Evolutionary conservation across 2,329 filamentous ascomycete genomes (phyloP).

Genomic region (Nannizzia gypsea): DNA sequence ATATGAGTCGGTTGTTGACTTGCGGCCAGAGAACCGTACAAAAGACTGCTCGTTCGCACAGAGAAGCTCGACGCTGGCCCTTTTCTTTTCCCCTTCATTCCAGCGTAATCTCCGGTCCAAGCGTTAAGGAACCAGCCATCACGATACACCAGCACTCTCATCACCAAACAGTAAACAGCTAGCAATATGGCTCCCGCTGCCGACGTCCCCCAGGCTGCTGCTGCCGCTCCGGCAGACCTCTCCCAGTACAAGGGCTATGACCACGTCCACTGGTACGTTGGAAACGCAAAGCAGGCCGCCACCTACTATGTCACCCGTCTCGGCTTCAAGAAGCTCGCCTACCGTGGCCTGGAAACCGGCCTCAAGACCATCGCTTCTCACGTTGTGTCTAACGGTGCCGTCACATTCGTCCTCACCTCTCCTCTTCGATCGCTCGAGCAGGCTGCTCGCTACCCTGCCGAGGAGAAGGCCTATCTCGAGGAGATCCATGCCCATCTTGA

Average conservation of each 20-base stretch:
- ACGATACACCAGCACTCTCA: neutral
- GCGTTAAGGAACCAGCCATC: neutral
- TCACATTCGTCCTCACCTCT: constrained; percentile 35
- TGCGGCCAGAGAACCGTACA: neutral
- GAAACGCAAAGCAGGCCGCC: constrained; percentile 91
- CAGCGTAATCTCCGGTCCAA: neutral
- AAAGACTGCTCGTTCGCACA: neutral
- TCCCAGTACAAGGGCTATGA: constrained; percentile 64
- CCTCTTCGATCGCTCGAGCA: constrained; percentile 51
- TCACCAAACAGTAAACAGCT: neutral
- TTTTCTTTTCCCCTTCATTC: neutral
- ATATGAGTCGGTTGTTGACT: neutral
- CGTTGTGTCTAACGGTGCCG: constrained; percentile 42
- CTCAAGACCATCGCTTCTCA: constrained; percentile 71
- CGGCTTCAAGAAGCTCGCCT: constrained; percentile 72
- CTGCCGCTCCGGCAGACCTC: constrained; percentile 17
- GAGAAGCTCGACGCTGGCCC: neutral
- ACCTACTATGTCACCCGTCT: constrained; percentile 79
- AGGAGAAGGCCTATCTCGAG: constrained; percentile 53
- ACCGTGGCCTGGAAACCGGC: constrained; percentile 79
- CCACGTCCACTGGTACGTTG: constrained; percentile 91
- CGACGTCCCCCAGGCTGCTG: constrained; percentile 23
- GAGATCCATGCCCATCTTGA: constrained; percentile 77
- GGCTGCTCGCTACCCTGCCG: constrained; percentile 40
- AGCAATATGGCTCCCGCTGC: constrained; percentile 11